Conservation (phyloP, 1,284 basidiomycete genomes). For the Mycosarcoma mackinlayi region DNA sequence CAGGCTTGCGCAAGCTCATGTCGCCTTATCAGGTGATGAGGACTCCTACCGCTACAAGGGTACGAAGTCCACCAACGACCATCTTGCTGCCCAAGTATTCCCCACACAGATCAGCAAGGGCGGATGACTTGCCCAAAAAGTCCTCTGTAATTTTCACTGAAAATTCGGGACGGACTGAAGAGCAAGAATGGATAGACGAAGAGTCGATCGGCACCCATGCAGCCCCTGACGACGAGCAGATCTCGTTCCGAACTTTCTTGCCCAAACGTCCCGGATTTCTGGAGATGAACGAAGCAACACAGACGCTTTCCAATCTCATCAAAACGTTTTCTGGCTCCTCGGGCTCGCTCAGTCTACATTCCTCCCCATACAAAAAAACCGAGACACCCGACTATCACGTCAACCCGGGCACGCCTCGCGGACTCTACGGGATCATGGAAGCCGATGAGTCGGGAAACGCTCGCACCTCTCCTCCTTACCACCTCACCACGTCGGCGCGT, state of each 20-base stretch:
- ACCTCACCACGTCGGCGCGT: background rate
- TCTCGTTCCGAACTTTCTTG: background rate
- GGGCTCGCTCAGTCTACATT: slow-evolving; percentile 18
- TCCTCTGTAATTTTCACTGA: slow-evolving; percentile 14
- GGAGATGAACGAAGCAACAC: slow-evolving; percentile 37
- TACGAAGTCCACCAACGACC: slow-evolving; percentile 21
- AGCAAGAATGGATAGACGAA: slow-evolving; percentile 40
- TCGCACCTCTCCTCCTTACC: background rate
- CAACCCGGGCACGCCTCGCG: slow-evolving; percentile 3
- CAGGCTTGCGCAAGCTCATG: slow-evolving; percentile 27
- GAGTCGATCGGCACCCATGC: background rate
- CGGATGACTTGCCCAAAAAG: slow-evolving; percentile 1
- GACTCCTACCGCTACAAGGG: slow-evolving; percentile 8
- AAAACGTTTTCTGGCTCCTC: slow-evolving; percentile 24
- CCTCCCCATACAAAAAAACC: slow-evolving; percentile 18
- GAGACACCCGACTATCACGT: slow-evolving; percentile 5
- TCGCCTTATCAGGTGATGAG: slow-evolving; percentile 10
- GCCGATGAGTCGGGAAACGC: slow-evolving; percentile 6
- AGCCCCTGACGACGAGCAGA: background rate
- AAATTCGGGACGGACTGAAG: slow-evolving; percentile 14
- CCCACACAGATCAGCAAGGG: slow-evolving; percentile 5
- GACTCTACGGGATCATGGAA: slow-evolving; percentile 31
- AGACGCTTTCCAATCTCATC: slow-evolving; percentile 31
- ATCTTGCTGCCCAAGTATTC: slow-evolving; percentile 25
- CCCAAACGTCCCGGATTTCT: slow-evolving; percentile 30